Evolutionary conservation across 2,329 filamentous ascomycete species (phyloP), one percentile per base, ranked within the genome.

Genomic region (Bipolaris oryzae): DNA sequence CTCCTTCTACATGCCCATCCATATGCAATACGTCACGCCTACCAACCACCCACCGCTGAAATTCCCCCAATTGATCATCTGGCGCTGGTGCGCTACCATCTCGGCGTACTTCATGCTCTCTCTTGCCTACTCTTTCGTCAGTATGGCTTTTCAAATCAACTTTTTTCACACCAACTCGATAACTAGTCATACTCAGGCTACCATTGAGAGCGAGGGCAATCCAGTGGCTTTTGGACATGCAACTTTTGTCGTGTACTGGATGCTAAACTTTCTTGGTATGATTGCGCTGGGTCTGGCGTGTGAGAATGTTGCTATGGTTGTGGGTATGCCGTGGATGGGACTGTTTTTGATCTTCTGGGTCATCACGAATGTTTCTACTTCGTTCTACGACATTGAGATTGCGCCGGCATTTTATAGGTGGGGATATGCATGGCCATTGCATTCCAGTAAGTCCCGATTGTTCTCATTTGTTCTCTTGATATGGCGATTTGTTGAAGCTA

Each of bases 331-430:
- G 0, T 89, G 85, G 85, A 83, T 79, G 49, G 81, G 84, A 0
- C 70, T 87, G 0, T 89, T 86, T 81, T 74, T 89, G 1, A 87
- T 89, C 53, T 88, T 87, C 64, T 88, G 85, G 86, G 85, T 89
- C 39, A 86, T 89, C 53, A 82, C 84, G 6, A 89, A 89, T 64
- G 85, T 88, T 0, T 77, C 80, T 0, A 87, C 85, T 0, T 75
- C 80, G 0, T 87, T 89, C 63, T 85, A 88, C 68, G 75, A 83
- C 3, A 76, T 89, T 41, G 83, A 85, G 23, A 75, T 89, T 21
- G 81, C 83, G 1, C 82, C 84, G 0, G 75, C 71, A 0, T 88
- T 89, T 65, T 89, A 85, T 67, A 68, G 73, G 2, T 89, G 84
- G 84, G 85, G 85, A 0, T 87, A 87, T 67, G 86, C 82, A 0